Conservation (phyloP, 139 green algal species). For the Chloropicon primus region DNA sequence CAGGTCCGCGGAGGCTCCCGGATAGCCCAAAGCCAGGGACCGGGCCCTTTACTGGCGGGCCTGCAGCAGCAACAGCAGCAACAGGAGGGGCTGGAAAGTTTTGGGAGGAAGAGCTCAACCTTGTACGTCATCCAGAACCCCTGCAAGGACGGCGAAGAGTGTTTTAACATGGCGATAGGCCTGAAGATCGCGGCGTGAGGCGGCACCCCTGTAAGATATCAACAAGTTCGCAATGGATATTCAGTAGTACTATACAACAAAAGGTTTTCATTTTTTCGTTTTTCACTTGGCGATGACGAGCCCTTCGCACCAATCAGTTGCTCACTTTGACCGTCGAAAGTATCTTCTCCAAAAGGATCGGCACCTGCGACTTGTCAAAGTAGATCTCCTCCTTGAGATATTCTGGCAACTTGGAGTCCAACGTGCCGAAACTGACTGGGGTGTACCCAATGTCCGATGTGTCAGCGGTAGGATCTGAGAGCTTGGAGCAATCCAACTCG, state of each 20-base stretch:
- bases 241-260: no score
- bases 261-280: no score
- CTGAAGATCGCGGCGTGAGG: not conserved
- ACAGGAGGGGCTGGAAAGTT: not conserved
- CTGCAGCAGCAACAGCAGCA: not conserved
- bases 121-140: not conserved
- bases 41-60: not conserved
- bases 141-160: not conserved
- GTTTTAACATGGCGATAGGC: not conserved
- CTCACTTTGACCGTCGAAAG: not conserved
- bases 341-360: not conserved
- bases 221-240: no score
- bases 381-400: not conserved
- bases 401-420: not conserved
- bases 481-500: not conserved
- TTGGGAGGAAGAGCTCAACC: not conserved
- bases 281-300: no score
- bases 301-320: no score
- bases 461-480: not conserved
- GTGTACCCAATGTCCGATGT: not conserved
- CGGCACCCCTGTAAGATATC: no score
- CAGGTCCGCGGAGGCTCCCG: not conserved
- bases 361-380: not conserved
- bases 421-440: not conserved
- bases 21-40: not conserved